Conservation (phyloP, 768 basidiomycete genomes). For the Amanita rimosa region DNA sequence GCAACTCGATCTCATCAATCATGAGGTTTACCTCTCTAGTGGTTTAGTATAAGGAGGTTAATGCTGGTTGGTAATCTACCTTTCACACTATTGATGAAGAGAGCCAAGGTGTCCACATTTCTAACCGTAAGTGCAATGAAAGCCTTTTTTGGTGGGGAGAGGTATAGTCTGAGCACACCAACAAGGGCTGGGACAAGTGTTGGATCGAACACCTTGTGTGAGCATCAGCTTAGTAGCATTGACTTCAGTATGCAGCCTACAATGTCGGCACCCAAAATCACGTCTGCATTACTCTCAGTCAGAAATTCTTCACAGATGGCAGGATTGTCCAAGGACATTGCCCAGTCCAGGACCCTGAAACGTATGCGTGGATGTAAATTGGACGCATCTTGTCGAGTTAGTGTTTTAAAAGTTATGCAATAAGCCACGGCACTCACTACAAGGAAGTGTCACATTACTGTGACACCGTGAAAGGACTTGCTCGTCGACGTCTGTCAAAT, state of each 20-base stretch:
- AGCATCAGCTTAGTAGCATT: neutral
- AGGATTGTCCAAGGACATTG: constrained; percentile 33
- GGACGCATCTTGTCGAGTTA: constrained; percentile 36
- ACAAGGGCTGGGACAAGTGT: constrained; percentile 46
- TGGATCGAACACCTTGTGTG: constrained; percentile 58
- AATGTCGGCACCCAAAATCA: constrained; percentile 68
- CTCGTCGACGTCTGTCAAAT: constrained; percentile 57
- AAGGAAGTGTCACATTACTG: constrained; percentile 47
- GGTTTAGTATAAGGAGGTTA: neutral
- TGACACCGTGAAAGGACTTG: constrained; percentile 51
- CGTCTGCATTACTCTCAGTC: constrained; percentile 31
- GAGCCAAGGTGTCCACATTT: constrained; percentile 38
- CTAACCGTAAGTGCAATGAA: constrained; percentile 46
- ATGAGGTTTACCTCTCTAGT: neutral
- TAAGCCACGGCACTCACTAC: constrained; percentile 42
- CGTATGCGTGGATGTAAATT: constrained; percentile 33
- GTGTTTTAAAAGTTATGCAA: neutral
- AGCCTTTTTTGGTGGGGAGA: constrained; percentile 23
- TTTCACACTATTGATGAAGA: constrained; percentile 30
- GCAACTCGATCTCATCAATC: neutral
- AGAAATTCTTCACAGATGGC: constrained; percentile 23
- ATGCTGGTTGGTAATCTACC: constrained; percentile 11
- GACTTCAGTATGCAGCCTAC: constrained; percentile 14
- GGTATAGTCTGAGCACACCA: constrained; percentile 31
- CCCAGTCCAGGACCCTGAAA: constrained; percentile 54